phyloP scores from a whole-genome alignment of 305 asterid species.

The Solanum aculeatissimum region DNA sequence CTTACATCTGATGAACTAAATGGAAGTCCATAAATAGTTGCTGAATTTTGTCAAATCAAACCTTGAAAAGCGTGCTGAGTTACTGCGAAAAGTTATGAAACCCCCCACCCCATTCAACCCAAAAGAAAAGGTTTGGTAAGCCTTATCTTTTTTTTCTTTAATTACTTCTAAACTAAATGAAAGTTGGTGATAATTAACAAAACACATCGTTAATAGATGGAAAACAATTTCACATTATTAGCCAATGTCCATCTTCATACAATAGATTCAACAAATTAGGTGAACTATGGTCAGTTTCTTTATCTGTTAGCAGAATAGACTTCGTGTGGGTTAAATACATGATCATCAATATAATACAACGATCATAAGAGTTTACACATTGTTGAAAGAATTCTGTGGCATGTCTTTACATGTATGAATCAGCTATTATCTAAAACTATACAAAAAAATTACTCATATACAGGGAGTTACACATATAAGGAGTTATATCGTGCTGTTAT shows the following conservation, averaged over 20 bases:
- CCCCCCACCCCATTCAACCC: too few relatives aligned
- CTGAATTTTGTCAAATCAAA: not conserved
- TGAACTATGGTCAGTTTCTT: not conserved
- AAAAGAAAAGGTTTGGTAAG: not conserved
- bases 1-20: not conserved
- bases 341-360: not conserved
- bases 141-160: not conserved
- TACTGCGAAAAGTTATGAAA: not conserved
- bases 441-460: not conserved
- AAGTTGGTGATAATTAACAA: not conserved
- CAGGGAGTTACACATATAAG: not conserved
- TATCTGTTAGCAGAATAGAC: not conserved
- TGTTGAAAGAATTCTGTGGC: not conserved
- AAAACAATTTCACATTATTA: not conserved
- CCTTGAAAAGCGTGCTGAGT: not conserved
- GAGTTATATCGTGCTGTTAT: not conserved
- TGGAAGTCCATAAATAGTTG: not conserved
- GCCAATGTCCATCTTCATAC: not conserved
- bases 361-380: not conserved
- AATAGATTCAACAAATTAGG: not conserved
- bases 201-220: not conserved
- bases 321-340: not conserved
- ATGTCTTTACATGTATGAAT: slow-evolving; percentile 6
- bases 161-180: not conserved
- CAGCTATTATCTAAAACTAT: not conserved